Conservation (phyloP, 2,329 filamentous ascomycete species). For the Lecanicillium sp. region DNA sequence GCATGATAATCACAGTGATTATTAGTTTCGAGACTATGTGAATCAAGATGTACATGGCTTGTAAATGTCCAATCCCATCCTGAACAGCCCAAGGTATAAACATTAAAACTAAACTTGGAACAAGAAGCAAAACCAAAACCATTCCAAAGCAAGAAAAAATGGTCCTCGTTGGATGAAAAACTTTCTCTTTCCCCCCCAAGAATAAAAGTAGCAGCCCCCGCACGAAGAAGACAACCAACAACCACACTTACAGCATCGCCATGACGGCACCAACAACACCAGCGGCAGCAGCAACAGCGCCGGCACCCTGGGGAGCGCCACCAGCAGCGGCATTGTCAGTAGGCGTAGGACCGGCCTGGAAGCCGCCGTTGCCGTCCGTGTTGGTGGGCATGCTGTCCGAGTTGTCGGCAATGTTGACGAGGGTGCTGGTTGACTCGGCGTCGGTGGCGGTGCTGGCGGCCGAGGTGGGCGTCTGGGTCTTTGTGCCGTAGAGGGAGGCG, state of each 20-base stretch:
- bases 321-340: constrained; percentile 16
- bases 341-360: constrained; percentile 6
- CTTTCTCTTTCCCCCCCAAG: background rate
- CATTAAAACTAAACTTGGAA: too few relatives aligned
- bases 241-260: constrained; percentile 23
- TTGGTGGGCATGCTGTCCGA: constrained; percentile 12
- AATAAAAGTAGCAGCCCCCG: background rate
- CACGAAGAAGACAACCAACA: background rate
- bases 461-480: constrained; percentile 15
- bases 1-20: too few relatives aligned
- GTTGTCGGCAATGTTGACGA: constrained; percentile 12
- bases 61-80: too few relatives aligned
- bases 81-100: too few relatives aligned
- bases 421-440: constrained; percentile 13
- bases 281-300: constrained; percentile 20
- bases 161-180: background rate
- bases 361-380: constrained; percentile 15
- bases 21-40: too few relatives aligned
- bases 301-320: constrained; percentile 22
- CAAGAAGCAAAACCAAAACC: too few relatives aligned
- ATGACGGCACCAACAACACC: constrained; percentile 29
- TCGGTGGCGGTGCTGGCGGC: constrained; percentile 15
- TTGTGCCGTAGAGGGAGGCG: constrained; percentile 33
- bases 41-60: too few relatives aligned
- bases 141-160: background rate